Evolutionary conservation across 306 rosid species (phyloP), one percentile per base, ranked within the genome.

Genomic region (Cyamopsis tetragonoloba): DNA sequence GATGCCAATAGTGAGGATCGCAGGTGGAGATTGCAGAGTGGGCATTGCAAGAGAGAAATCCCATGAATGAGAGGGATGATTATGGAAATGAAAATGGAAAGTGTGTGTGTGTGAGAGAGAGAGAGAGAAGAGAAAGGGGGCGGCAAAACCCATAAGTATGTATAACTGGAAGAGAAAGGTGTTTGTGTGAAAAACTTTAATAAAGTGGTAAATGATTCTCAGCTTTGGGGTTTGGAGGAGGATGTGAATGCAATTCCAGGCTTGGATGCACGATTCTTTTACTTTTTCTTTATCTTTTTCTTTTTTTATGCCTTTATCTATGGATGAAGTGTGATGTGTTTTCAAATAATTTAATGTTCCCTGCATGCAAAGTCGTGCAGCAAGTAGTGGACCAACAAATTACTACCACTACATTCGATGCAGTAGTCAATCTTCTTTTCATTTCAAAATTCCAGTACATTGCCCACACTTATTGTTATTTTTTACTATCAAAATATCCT

Each of bases 1-100:
- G 82, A 49, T 85, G 78, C 79, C 77, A 82, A 48, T 74, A 77
- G 65, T 76, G 48, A 7, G 91, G 75, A 47, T 88, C 88, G 74
- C 96, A 91, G 62, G 79, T 82, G 55, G 96, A 86, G 32, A 83
- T 78, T 28, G 96, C 96, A 3, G 89, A 87, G 1, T 87, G 86
- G 0, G 89, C 93, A 78, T 83, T 82, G 85, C 98, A 92, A 23
- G 83, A 89, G 68, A 93, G 76, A 63, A 74, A 89, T 11, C 91
- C 91, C 98, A 91, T 89, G 23, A 7, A 27, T 2, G 23, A 2
- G 15, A 28, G 2, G 26, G 0, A 6, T 7, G 5, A 35, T 35
- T 7, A 35, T 7, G 2, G 24, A 38, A 34, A 19, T 48, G 62
- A 24, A 35, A 32, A 64, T 6, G 38, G 5, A 50, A 68, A 30